These are phyloP conservation scores for Amoeboaphelidium occidentale DNA, from an alignment of 371 early-diverging fungal species.

Conservation along the genomic window DNA sequence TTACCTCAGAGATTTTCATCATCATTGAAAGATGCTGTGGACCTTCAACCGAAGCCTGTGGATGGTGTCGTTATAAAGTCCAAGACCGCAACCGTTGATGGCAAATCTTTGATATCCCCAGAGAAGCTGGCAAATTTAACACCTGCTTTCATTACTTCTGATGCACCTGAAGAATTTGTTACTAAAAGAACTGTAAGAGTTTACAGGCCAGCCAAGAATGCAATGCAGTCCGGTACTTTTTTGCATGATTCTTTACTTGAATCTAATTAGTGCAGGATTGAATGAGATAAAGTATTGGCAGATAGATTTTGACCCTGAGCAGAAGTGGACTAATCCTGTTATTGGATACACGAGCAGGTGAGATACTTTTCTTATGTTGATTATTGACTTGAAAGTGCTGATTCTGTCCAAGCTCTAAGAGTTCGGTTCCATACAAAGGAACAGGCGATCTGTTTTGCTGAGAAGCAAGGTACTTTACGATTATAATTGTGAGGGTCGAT, in stretches of 20 bases:
- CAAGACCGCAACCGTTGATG: too few relatives aligned
- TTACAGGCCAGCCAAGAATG: slow-evolving; percentile 50
- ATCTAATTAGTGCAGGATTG: too few relatives aligned
- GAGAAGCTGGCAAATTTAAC: too few relatives aligned
- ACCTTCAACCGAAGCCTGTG: too few relatives aligned
- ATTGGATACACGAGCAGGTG: slow-evolving; percentile 56
- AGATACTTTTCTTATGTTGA: not conserved
- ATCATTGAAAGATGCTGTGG: too few relatives aligned
- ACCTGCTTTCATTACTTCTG: too few relatives aligned
- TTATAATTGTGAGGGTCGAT: not conserved
- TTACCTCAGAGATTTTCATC: too few relatives aligned
- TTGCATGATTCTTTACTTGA: too few relatives aligned
- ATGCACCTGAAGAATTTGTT: too few relatives aligned
- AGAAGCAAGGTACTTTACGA: slow-evolving; percentile 44
- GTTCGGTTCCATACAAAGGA: slow-evolving; percentile 64
- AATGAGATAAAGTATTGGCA: slow-evolving; percentile 58
- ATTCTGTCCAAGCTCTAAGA: slow-evolving; percentile 55
- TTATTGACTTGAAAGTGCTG: slow-evolving; percentile 22
- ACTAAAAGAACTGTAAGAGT: slow-evolving; percentile 51
- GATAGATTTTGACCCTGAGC: slow-evolving; percentile 62
- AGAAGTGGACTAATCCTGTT: slow-evolving; percentile 72
- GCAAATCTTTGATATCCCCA: too few relatives aligned
- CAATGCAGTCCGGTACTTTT: slow-evolving; percentile 63
- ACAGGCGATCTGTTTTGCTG: slow-evolving; percentile 72
- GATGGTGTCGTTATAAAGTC: too few relatives aligned